phyloP scores from a whole-genome alignment of 2,329 filamentous ascomycete species.

The Aspergillus vadensis region DNA sequence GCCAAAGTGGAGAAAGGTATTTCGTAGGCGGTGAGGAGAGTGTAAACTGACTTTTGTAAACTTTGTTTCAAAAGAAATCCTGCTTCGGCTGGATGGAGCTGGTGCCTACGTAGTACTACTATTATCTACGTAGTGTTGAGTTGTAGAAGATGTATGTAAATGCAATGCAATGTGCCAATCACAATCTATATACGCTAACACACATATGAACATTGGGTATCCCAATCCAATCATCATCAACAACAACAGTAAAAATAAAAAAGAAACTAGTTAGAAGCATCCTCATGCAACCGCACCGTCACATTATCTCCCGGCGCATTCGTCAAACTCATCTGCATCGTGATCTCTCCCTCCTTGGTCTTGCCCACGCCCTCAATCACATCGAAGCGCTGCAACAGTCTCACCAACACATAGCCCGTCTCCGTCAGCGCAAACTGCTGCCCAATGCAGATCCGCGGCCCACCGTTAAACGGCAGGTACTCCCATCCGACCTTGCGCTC shows the following conservation, averaged over 20 bases:
- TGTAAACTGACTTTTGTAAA: too few relatives aligned
- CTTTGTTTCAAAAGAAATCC: too few relatives aligned
- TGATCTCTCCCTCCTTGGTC: conserved; percentile 15
- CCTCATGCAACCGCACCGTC: conserved; percentile 36
- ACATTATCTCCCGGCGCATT: conserved; percentile 31
- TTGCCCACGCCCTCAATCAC: conserved; percentile 51
- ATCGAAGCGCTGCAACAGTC: conserved; percentile 72
- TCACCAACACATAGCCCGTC: conserved; percentile 65
- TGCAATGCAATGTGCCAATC: too few relatives aligned
- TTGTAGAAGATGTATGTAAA: too few relatives aligned
- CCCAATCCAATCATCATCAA: background rate
- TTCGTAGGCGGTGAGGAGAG: too few relatives aligned
- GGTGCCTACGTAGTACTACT: too few relatives aligned
- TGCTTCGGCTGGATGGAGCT: too few relatives aligned
- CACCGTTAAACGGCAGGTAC: conserved; percentile 75
- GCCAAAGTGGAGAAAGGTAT: too few relatives aligned
- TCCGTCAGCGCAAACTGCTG: conserved; percentile 82
- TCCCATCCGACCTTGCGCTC: conserved; percentile 65
- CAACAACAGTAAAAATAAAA: background rate
- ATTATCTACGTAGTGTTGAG: too few relatives aligned
- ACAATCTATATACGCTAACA: too few relatives aligned
- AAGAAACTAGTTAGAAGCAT: background rate
- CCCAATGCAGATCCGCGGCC: conserved; percentile 72
- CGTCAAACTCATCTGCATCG: conserved; percentile 29
- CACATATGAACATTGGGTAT: background rate